Evolutionary conservation across 1,284 basidiomycete genomes (phyloP).

Genomic region (Pyrrhoderma noxium): DNA sequence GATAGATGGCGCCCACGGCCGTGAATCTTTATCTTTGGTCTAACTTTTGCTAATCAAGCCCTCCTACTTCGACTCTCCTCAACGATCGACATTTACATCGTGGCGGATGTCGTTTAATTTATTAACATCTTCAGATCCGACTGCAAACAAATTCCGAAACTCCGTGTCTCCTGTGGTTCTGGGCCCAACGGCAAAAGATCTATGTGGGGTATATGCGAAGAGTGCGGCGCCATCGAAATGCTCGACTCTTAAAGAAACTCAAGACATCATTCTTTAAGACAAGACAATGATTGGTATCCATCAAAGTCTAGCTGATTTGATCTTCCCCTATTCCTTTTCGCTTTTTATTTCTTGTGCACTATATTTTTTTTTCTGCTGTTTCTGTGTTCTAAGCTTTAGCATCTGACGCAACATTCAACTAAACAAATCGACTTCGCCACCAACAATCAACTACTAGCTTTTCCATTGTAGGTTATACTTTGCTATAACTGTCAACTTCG

Average conservation of each 20-base stretch:
- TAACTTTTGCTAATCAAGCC: conserved; percentile 10
- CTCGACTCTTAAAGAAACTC: conserved; percentile 59
- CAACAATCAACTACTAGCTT: not conserved
- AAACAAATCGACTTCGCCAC: conserved; percentile 2
- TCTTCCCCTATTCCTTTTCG: conserved; percentile 10
- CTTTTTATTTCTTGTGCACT: not conserved
- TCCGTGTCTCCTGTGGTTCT: conserved; percentile 57
- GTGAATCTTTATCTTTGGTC: conserved; percentile 3
- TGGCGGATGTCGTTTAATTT: conserved; percentile 9
- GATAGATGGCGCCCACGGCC: conserved; percentile 22
- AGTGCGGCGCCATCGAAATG: conserved; percentile 82
- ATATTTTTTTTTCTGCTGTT: too few species aligned
- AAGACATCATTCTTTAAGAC: too few species aligned
- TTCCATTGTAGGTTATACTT: not conserved
- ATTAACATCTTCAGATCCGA: conserved; percentile 36
- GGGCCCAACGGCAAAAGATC: conserved; percentile 55
- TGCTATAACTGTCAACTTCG: not conserved
- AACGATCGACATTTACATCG: conserved; percentile 6
- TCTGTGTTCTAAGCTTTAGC: conserved; percentile 5
- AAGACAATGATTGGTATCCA: not conserved
- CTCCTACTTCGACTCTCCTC: conserved; percentile 20
- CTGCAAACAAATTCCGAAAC: conserved; percentile 73
- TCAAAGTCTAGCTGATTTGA: conserved; percentile 7
- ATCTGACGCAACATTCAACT: conserved; percentile 5
- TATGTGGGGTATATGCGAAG: conserved; percentile 82